phyloP scores from a whole-genome alignment of 2,329 filamentous ascomycete species.

The Fonsecaea monophora region DNA sequence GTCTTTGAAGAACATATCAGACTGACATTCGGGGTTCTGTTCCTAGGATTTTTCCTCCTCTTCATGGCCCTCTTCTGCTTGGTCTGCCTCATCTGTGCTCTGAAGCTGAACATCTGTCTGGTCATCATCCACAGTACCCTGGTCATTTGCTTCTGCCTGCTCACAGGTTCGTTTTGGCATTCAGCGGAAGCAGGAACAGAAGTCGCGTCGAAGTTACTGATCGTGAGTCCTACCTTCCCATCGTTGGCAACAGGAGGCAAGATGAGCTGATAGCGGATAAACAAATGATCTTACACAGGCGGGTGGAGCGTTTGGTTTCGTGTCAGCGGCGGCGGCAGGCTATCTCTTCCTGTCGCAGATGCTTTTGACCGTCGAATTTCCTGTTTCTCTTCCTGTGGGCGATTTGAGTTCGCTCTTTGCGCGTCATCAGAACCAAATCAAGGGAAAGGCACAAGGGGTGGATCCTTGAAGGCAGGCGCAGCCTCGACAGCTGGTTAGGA shows the following conservation, averaged over 20 bases:
- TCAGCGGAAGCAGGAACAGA: not conserved
- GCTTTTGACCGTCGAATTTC: not conserved
- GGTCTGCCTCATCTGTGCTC: not conserved
- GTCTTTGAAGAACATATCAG: not conserved
- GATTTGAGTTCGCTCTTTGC: not conserved
- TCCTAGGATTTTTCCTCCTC: not conserved
- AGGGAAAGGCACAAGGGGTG: not conserved
- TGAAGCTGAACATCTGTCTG: not conserved
- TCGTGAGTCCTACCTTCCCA: not conserved
- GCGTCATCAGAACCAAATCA: not conserved
- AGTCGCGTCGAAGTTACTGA: not conserved
- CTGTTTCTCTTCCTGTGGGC: not conserved
- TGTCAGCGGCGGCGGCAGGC: not conserved
- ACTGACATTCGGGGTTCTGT: not conserved
- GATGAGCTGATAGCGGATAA: not conserved
- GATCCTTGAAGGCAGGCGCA: not conserved
- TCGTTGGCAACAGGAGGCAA: not conserved
- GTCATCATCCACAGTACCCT: constrained; percentile 1
- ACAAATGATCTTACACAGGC: not conserved
- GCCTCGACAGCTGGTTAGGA: not conserved
- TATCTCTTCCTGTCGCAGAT: not conserved
- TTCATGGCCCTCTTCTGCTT: constrained; percentile 1
- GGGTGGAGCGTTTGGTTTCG: not conserved
- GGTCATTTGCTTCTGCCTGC: not conserved
- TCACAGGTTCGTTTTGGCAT: not conserved